Percentiles rank a stretch among this genome's conserved stretches.
Conservation (phyloP, 163 green algal species). For the Chlamydomonas reinhardtii region DNA sequence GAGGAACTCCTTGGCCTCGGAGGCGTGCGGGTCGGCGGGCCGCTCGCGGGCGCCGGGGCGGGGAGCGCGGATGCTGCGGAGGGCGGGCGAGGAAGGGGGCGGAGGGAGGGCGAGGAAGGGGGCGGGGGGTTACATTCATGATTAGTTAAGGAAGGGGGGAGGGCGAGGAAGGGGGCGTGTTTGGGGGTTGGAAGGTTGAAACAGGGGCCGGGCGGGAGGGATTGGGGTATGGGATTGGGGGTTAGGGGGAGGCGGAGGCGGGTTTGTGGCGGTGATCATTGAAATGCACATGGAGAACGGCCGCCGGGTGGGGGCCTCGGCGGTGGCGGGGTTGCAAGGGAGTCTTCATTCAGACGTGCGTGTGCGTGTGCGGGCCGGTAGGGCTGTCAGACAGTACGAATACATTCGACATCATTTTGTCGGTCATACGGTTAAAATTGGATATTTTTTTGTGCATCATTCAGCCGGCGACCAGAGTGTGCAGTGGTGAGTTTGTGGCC, state of each 20-base stretch:
- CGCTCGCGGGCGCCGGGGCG: slow-evolving; percentile 79
- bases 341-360: too few relatives aligned
- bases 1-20: slow-evolving; percentile 95
- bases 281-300: too few relatives aligned
- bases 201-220: too few relatives aligned
- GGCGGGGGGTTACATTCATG: too few relatives aligned
- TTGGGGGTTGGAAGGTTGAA: too few relatives aligned
- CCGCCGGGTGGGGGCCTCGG: too few relatives aligned
- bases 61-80: slow-evolving; percentile 82
- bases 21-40: slow-evolving; percentile 80
- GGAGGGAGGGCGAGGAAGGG: neutral
- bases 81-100: neutral
- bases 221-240: too few relatives aligned
- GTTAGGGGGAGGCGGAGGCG: too few relatives aligned
- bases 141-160: neutral
- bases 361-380: neutral
- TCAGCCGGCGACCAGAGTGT: neutral
- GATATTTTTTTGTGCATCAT: slow-evolving; percentile 40
- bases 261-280: too few relatives aligned
- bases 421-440: slow-evolving; percentile 52
- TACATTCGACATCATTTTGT: slow-evolving; percentile 39
- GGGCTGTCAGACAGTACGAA: slow-evolving; percentile 54
- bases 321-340: too few relatives aligned
- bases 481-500: too few relatives aligned
- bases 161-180: neutral